Base-by-base conservation (phyloP, 2,329 filamentous ascomycete species). In the Passalora sequoiae region DNA sequence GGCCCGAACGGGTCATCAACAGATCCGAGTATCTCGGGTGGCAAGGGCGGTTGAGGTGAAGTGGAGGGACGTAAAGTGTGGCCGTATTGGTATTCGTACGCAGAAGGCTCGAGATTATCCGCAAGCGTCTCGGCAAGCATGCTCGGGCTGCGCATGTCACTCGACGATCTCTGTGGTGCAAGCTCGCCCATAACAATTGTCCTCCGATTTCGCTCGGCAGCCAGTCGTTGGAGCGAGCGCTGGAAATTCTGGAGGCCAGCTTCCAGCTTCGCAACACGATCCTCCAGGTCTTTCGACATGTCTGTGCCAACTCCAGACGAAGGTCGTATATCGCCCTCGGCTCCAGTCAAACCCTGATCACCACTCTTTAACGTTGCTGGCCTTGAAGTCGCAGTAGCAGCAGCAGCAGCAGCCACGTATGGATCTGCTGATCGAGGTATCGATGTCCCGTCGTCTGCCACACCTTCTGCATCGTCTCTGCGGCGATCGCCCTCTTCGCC, bases 201-300 rank as follows among this genome's bases (percentile, higher is more conserved):
- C n/a, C 55, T 49, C 16, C 60, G 53, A 41, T 62, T 60, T 2
- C 57, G 52, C 7, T 61, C 57, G 6, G 58, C 51, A 7, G 60
- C 58, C 20, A 66, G 44, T 16, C 56, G 57, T 27, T 61, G 49
- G 29, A 66, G 43, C 9, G 60, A 60, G 24, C 46, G 51, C 46
- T 63, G 62, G 46, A 66, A 65, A 20, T 49, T 54, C 10, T 57
- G 51, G 16, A 66, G 48, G 6, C 59, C 59, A 10, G 57, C 50
- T 47, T 66, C 63, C 6, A 66, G 56, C 43, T 57, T 58, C 4
- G 60, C 56, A 4, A 66, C 60, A 3, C 63, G 60, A 22, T 59
- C 55, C 40, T 66, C 63, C 13, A 66, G 52, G 36, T 66, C 63
- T 24, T 39, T 43, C 3, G 49, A 48, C 46, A 51, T 49, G 28